Base-by-base conservation (phyloP, 1,284 basidiomycete species). In the Neolentinus lepideus region DNA sequence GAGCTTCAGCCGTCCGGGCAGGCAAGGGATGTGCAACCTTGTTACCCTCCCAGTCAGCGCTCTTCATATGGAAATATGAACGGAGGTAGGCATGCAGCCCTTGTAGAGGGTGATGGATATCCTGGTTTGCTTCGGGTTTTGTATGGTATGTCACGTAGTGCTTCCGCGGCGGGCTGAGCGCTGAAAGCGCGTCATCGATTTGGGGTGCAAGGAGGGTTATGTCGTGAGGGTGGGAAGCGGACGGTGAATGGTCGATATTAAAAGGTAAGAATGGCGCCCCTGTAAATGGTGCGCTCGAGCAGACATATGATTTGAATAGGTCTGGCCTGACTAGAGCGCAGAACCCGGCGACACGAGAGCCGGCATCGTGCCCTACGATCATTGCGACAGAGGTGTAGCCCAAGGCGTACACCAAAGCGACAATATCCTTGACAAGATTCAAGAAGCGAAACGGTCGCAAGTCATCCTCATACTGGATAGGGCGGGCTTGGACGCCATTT, bases 321-420 rank as follows among this genome's bases (percentile, higher is more conserved):
- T 84, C 79, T 0, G 81, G 83, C 3, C 77, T 71, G 29, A 77
- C 72, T 56, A 82, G 72, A 2, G 81, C 72, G 58, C 78, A 80
- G 63, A 72, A 70, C 1, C 73, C 79, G 2, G 82, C 80, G 21
- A 84, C 66, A 22, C 57, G 19, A 3, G 83, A 80, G 12, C 84
- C 84, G 57, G 77, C 77, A 62, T 86, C 83, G 63, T 85, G 83
- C 0, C 83, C 83, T 1, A 85, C 68, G 50, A 85, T 67, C 8
- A 77, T 70, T 10, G 73, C 69, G 0, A 71, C 79, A 3, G 68
- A 69, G 2, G 64, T 63, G 62, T 82, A 75, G 0, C 79, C 81
- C 2, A 86, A 72, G 1, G 75, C 72, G 50, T 71, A 72, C 4
- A 80, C 75, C 19, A 86, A 74, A 2, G 74, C 71, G 31, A 79